Base-by-base conservation (phyloP, 1,284 basidiomycete species). In the Dichomitus squalens region DNA sequence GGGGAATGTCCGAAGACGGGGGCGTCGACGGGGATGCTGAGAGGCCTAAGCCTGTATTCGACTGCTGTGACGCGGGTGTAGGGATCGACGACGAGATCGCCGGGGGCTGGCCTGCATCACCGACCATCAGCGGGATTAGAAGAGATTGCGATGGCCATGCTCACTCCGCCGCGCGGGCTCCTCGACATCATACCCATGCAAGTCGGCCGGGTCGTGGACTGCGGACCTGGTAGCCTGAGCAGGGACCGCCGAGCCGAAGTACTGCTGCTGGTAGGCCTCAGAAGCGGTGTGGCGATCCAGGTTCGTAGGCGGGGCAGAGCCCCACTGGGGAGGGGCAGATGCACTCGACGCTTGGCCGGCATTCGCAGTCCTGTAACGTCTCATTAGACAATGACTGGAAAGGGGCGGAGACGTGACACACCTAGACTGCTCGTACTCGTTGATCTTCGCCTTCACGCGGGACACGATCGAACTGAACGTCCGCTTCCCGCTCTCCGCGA, bases 401-500 rank as follows among this genome's bases (percentile, higher is more conserved):
- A 20, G 23, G 27, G 48, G 52, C 1, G 55, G 51, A 7, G 51
- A 41, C 5, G 46, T 35, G 39, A 57, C 68, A 8, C 34, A 75
- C 72, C 68, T 64, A 16, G 60, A 55, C 61, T 84, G 81, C 36
- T 92, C 88, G 59, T 85, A 84, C 65, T 92, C 91, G 66, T 88
- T 85, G 62, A 92, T 85, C 79, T 92, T 92, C 8, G 88, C 84
- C 67, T 85, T 91, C 47, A 91, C 87, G 68, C 87, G 92, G 31
- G 82, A 84, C 46, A 92, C 77, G 31, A 93, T 72, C 9, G 77
- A 81, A 44, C 80, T 84, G 71, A 92, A 83, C 0, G 90, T 92
- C 70, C 85, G 88, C 76, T 88, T 91, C 3, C 90, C 88, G 57
- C 90, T 83, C 73, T 92, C 90, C 12, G 90, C 89, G 54, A 92